Conservation (phyloP, 805 yeast species). For the Sugiyamaella qingdaonensis region DNA sequence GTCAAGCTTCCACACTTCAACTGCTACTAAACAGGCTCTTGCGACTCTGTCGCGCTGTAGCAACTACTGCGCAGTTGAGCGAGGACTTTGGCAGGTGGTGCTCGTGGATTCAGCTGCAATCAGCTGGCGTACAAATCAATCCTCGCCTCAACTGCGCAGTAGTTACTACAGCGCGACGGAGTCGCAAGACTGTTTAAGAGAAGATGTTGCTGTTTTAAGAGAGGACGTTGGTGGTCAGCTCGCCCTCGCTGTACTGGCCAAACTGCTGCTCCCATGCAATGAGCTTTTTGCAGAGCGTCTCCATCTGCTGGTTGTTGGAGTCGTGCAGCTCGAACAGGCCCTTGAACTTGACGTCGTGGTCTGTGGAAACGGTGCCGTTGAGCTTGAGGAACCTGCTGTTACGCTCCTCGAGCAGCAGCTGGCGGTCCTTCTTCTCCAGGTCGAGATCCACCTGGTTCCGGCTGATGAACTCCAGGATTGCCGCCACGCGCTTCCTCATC, state of each 20-base stretch:
- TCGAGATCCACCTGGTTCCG: conserved; percentile 81
- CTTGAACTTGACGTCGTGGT: conserved; percentile 7
- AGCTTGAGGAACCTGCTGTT: conserved; percentile 25
- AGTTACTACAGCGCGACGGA: too few species aligned
- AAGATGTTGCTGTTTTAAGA: too few species aligned
- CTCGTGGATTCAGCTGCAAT: background rate
- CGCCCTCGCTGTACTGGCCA: conserved; percentile 42
- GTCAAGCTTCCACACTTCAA: too few species aligned
- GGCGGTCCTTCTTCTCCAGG: conserved; percentile 61
- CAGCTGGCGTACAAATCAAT: too few species aligned
- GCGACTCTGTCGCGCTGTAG: too few species aligned
- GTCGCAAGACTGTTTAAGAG: too few species aligned
- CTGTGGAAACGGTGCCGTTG: conserved; percentile 11
- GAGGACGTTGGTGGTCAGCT: too few species aligned
- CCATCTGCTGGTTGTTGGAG: conserved; percentile 42
- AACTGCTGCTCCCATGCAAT: conserved; percentile 76
- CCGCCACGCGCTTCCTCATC: conserved; percentile 82
- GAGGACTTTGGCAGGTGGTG: too few species aligned
- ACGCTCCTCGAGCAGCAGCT: conserved; percentile 40
- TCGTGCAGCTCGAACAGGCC: conserved; percentile 8
- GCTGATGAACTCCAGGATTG: conserved; percentile 86
- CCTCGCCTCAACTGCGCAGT: too few species aligned
- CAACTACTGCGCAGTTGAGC: too few species aligned
- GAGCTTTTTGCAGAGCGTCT: conserved; percentile 64
- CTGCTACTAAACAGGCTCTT: too few species aligned